Evolutionary conservation across 2,329 filamentous ascomycete genomes (phyloP), one percentile per base, ranked within the genome.

Genomic region (Clonostachys sp.): DNA sequence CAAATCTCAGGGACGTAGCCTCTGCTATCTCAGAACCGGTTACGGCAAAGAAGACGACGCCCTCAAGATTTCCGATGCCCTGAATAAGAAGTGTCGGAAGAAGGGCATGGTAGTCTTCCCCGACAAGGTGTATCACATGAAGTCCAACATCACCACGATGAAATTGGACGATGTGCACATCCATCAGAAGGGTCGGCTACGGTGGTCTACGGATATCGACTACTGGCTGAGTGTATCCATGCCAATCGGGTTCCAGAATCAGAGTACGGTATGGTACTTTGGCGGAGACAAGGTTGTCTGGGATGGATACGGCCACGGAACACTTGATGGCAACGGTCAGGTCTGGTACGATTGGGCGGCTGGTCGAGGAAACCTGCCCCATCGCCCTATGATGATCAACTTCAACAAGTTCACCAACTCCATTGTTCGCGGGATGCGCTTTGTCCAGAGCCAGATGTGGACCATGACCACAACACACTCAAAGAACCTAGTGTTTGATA

Each of bases 391-490:
- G 52, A 79, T 74, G 16, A 70, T 82, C 55, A 71, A 66, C 48
- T 63, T 62, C 44, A 52, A 63, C 16, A 62, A 66, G 4, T 65
- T 77, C 5, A 73, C 61, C 6, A 73, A 81, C 55, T 73, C 73
- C 1, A 57, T 73, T 5, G 63, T 82, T 12, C 61, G 65, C 36
- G 69, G 75, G 4, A 50, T 82, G 14, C 65, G 65, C 3, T 81
- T 80, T 51, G 61, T 83, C 8, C 72, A 78, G 50, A 77, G 72
- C 50, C 79, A 83, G 61, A 83, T 83, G 79, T 83, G 80, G 72
- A 75, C 75, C 1, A 74, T 81, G 68, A 73, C 74, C 2, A 68
- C 80, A 33, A 75, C 74, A 10, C 62, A 74, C 56, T 74, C 73
- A 4, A 50, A 70, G 7, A 61, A 74, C 44, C 60, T 75, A 2